Evolutionary conservation across 371 early-diverging fungal species (phyloP).

Genomic region (Entomophthora muscae): DNA sequence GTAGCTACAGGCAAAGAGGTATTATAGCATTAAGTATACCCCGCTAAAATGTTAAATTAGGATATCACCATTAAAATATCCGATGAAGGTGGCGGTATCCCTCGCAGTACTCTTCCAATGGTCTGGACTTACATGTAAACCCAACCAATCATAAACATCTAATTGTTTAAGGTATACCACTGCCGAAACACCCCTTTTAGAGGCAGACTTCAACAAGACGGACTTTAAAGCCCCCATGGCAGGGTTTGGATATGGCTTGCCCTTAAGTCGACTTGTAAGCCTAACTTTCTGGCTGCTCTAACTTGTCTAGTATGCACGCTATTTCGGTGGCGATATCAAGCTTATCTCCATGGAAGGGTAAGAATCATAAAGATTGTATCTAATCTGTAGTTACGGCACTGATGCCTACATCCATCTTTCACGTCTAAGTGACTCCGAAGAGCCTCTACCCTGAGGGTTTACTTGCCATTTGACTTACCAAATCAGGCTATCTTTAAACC

Average conservation of each 20-base stretch:
- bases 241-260: conserved; percentile 94
- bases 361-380: conserved; percentile 11
- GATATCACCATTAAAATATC: conserved; percentile 93
- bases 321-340: conserved; percentile 90
- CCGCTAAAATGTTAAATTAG: too few relatives aligned
- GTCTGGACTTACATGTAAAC: conserved; percentile 91
- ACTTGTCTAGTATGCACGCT: conserved; percentile 52
- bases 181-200: conserved; percentile 69
- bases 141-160: too few relatives aligned
- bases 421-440: conserved; percentile 76
- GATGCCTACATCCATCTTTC: conserved; percentile 91
- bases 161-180: conserved; percentile 56
- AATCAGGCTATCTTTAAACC: too few relatives aligned
- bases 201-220: conserved; percentile 60
- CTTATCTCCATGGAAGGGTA: conserved; percentile 93
- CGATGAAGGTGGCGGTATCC: conserved; percentile 93
- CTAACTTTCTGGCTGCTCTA: conserved; percentile 1
- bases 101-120: conserved; percentile 69
- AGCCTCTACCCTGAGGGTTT: conserved; percentile 38
- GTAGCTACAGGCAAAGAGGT: conserved; percentile 87
- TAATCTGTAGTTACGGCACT: conserved; percentile 50
- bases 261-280: conserved; percentile 57
- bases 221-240: conserved; percentile 96
- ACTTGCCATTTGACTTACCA: too few relatives aligned
- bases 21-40: not conserved